phyloP scores from a whole-genome alignment of 2,329 filamentous ascomycete genomes.

The Verticillium tricorpus region DNA sequence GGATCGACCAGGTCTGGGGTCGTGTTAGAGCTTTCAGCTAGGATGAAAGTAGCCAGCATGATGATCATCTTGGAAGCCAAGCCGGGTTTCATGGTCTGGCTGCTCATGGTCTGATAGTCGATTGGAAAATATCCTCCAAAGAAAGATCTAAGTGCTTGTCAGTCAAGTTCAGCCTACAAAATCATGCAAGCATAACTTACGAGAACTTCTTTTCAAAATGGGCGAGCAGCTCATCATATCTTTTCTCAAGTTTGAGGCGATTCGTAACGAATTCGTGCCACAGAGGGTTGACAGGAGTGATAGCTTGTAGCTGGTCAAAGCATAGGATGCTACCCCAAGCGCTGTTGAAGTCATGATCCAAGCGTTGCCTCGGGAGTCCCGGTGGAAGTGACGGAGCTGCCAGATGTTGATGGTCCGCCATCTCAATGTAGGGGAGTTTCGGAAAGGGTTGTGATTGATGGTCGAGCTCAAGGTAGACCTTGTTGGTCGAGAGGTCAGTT shows the following conservation, averaged over 20 bases:
- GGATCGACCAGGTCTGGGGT: constrained; percentile 11
- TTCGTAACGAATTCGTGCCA: constrained; percentile 18
- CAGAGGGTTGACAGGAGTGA: constrained; percentile 12
- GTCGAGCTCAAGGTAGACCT: too few relatives aligned
- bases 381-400: not conserved
- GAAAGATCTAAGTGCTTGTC: constrained; percentile 4
- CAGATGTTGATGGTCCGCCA: not conserved
- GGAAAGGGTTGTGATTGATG: not conserved
- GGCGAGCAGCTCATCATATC: constrained; percentile 14
- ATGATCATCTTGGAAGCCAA: constrained; percentile 15
- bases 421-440: not conserved
- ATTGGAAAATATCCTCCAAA: constrained; percentile 17
- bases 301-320: constrained; percentile 14
- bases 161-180: not conserved
- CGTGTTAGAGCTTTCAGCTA: constrained; percentile 11
- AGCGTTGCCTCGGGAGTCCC: constrained; percentile 1
- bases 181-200: not conserved
- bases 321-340: constrained; percentile 17
- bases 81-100: constrained; percentile 13
- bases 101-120: constrained; percentile 14
- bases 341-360: constrained; percentile 19
- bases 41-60: constrained; percentile 12
- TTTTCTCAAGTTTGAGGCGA: constrained; percentile 14
- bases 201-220: constrained; percentile 15
- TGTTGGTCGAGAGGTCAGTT: too few relatives aligned